A percentile compares a stretch with the other conserved stretches of the same genome.
These are phyloP conservation scores for Epichloe baconii DNA, from an alignment of 2,329 filamentous ascomycete species.

Conservation along the genomic window DNA sequence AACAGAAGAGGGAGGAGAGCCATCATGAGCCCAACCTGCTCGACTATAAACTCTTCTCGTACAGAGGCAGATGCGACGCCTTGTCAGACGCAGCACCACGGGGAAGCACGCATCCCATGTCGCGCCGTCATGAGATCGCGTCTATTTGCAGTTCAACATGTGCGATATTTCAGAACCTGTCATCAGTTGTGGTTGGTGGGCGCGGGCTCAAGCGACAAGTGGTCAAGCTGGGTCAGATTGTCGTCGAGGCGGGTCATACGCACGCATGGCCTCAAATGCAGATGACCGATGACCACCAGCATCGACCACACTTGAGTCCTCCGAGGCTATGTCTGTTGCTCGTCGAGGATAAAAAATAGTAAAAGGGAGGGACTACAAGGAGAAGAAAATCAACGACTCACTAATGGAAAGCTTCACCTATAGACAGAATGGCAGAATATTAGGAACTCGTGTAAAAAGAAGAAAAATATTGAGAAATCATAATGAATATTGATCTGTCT, in stretches of 20 bases:
- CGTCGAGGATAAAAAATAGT: background rate
- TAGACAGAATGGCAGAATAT: background rate
- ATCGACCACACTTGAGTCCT: background rate
- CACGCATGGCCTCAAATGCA: background rate
- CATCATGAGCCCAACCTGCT: too few relatives aligned
- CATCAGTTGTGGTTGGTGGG: background rate
- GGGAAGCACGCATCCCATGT: too few relatives aligned
- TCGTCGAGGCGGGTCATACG: background rate
- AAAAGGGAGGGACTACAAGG: too few relatives aligned
- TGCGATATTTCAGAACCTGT: background rate
- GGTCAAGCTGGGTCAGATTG: background rate
- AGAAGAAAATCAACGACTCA: too few relatives aligned
- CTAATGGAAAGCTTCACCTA: too few relatives aligned
- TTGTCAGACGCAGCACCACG: too few relatives aligned
- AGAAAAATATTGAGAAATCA: background rate
- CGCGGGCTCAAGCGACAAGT: background rate
- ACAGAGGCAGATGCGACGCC: too few relatives aligned
- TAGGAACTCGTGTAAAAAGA: background rate
- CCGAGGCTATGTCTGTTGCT: background rate
- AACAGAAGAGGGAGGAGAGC: too few relatives aligned
- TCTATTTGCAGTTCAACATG: too few relatives aligned
- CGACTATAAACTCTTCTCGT: too few relatives aligned
- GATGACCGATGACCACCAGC: background rate
- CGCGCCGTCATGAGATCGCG: too few relatives aligned
- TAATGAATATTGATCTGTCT: constrained; percentile 8